Conservation (phyloP, 345 rosid genomes). For the Linum tenue region DNA sequence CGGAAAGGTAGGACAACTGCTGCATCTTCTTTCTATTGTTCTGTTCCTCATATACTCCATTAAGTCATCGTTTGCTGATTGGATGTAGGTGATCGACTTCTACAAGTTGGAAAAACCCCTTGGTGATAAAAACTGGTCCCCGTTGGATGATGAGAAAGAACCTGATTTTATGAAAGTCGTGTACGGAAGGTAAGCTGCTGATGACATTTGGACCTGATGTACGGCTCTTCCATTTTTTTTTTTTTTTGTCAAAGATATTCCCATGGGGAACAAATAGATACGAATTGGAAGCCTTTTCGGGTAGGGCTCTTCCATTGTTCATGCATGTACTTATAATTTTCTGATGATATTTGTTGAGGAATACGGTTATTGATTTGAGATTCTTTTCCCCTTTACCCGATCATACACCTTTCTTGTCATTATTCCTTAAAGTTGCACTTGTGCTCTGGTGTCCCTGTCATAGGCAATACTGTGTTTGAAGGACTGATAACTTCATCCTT, state of each 20-base stretch:
- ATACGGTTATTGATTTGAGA: background rate
- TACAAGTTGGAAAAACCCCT: constrained; percentile 17
- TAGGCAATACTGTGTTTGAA: background rate
- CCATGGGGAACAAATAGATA: too few relatives aligned
- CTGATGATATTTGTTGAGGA: constrained; percentile 1
- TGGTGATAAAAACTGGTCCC: constrained; percentile 20
- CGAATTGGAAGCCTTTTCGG: too few relatives aligned
- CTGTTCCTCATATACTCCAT: constrained; percentile 5
- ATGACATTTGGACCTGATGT: background rate
- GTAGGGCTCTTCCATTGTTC: background rate
- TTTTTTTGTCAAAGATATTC: too few relatives aligned
- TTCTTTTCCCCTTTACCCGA: background rate
- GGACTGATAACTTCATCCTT: too few relatives aligned
- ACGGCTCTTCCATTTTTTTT: background rate
- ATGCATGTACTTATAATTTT: background rate
- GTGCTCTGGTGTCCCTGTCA: background rate
- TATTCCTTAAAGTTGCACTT: background rate
- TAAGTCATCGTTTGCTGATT: constrained; percentile 7
- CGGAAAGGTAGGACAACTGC: constrained; percentile 47
- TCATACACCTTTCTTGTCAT: background rate
- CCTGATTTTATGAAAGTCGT: constrained; percentile 53
- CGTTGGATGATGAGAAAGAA: constrained; percentile 32
- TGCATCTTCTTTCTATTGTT: constrained; percentile 3
- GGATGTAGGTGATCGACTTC: constrained; percentile 54
- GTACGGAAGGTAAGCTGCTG: constrained; percentile 55